Evolutionary conservation across 176 grass and related monocot genomes (phyloP), one percentile per base, ranked within the genome.

Genomic region (Panicum miliaceum): DNA sequence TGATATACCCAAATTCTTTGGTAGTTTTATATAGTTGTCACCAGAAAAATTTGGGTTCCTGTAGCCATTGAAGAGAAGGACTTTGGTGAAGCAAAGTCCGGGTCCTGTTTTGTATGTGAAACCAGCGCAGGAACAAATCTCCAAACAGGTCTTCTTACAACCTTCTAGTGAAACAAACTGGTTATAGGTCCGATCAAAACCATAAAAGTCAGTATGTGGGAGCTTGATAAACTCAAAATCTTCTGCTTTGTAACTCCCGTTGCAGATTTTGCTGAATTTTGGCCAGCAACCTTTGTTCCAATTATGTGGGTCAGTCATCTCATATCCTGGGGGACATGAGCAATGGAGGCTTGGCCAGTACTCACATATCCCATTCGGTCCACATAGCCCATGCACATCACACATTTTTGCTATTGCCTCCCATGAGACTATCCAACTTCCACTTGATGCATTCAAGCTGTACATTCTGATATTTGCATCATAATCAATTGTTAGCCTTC

Each of bases 221-320:
- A 93, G 37, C 75, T 87, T 77, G 59, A 88, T 22, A 34, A 90
- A 90, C 4, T 83, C 81, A 75, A 80, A 81, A 25, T 80, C 66
- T 84, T 78, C 66, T 68, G 15, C 3, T 16, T 63, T 63, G 60
- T 61, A 61, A 27, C 23, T 53, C 56, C 58, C 66, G 41, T 71
- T 71, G 81, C 86, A 84, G 43, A 20, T 89, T 32, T 78, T 81
- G 12, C 12, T 62, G 77, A 87, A 89, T 65, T 34, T 64, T 37
- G 86, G 86, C 40, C 38, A 54, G 64, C 92, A 94, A 45, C 89
- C 92, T 77, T 77, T 84, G 68, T 52, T 83, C 89, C 92, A 91
- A 15, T 89, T 78, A 7, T 73, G 53, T 4, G 6, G 65, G 62
- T 94, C 74, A 34, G 3, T 64, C 73, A 91, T 88, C 82, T 88